A percentile compares a stretch with the other conserved stretches of the same genome.
phyloP scores from a whole-genome alignment of 345 rosid species.

The Zanthoxylum bungeanum region DNA sequence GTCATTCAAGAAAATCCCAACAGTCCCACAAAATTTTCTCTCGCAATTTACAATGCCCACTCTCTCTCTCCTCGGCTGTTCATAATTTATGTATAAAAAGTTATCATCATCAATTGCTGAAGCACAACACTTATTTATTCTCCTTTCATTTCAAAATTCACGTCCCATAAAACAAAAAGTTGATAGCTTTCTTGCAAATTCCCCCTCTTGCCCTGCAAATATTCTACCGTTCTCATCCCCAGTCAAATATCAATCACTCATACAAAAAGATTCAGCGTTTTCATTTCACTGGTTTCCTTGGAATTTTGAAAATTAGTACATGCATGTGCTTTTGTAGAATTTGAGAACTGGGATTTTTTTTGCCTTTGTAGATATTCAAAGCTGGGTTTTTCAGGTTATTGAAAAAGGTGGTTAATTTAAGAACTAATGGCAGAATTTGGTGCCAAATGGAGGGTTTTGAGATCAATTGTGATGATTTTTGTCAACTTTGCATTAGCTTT shows the following conservation, averaged over 20 bases:
- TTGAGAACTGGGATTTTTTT: not conserved
- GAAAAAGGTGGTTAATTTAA: not conserved
- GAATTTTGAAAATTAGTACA: not conserved
- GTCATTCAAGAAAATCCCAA: too few relatives aligned
- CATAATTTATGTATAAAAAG: too few relatives aligned
- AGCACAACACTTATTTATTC: too few relatives aligned
- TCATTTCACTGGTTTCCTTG: not conserved
- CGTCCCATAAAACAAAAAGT: not conserved
- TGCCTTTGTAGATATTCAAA: not conserved
- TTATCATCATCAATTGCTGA: too few relatives aligned
- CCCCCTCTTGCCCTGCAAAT: not conserved
- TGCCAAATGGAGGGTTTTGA: conserved; percentile 34
- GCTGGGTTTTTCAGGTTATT: not conserved
- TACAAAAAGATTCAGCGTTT: not conserved
- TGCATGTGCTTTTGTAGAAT: not conserved
- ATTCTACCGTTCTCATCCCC: not conserved
- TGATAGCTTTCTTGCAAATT: not conserved
- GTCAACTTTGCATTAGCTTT: conserved; percentile 41
- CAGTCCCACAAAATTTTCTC: too few relatives aligned
- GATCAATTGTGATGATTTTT: conserved; percentile 28
- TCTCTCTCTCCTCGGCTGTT: too few relatives aligned
- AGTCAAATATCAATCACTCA: not conserved
- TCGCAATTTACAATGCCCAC: too few relatives aligned
- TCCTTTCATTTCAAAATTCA: not conserved
- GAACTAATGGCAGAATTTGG: conserved; percentile 42